Base-by-base conservation (phyloP, 2,329 filamentous ascomycete genomes). In the Diaporthe vaccinii region DNA sequence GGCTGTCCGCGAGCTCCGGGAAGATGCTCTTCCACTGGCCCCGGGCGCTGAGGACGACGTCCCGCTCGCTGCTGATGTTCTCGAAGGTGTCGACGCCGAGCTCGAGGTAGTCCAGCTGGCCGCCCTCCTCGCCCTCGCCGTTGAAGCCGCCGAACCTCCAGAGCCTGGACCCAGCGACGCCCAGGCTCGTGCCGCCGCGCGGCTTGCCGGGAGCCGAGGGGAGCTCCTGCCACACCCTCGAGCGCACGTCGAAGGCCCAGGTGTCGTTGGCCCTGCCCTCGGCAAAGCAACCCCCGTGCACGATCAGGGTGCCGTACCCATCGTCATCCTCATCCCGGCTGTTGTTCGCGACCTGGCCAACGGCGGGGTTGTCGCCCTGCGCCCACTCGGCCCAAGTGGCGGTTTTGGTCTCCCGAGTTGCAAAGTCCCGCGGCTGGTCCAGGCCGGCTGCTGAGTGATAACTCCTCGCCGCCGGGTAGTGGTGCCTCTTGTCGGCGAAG, bases 141-240 rank as follows among this genome's bases (percentile, higher is more conserved):
- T 96, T 93, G 79, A 93, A 96, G 0, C 95, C 95, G 76, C 95
- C 94, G 85, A 95, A 96, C 39, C 95, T 89, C 84, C 93, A 97
- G 9, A 98, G 82, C 34, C 91, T 89, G 34, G 90, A 90, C 72
- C 89, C 88, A 59, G 88, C 88, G 71, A 92, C 88, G 1, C 92
- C 90, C 36, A 97, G 91, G 5, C 91, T 90, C 0, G 93, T 86
- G 1, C 94, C 94, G 31, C 92, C 91, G 65, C 94, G 88, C 0
- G 90, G 85, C 10, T 92, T 90, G 1, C 89, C 92, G 0, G 94
- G 94, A 0, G 94, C 94, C 10, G 90, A 83, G 0, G 92, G 88
- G 20, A 94, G 87, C 80, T 93, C 87, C 53, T 87, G 91, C 95
- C 95, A 98, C 2, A 87, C 86, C 72, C 87, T 86, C 10, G 87